Base-by-base conservation (phyloP, 2,329 filamentous ascomycete species). In the Fusarium sp. region DNA sequence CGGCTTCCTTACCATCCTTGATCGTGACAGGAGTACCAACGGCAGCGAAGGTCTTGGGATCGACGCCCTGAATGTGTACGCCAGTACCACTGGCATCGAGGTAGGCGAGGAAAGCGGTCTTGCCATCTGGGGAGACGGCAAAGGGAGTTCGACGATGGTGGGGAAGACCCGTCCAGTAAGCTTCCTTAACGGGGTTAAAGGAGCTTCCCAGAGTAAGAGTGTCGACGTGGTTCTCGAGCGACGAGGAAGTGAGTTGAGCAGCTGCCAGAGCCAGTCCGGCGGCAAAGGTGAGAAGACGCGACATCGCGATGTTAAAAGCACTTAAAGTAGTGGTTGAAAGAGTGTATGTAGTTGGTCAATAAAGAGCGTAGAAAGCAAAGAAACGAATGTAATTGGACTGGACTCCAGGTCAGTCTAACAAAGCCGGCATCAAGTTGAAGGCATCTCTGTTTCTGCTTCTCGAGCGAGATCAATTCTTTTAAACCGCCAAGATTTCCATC, bases 91-190 rank as follows among this genome's bases (percentile, higher is more conserved):
- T 86, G 27, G 81, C 78, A 72, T 89, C 87, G 18, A 90, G 84
- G 72, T 90, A 90, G 12, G 88, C 88, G 12, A 90, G 75, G 75
- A 87, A 90, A 15, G 86, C 88, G 6, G 83, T 84, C 62, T 85
- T 85, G 64, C 87, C 87, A 75, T 89, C 84, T 4, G 88, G 87
- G 2, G 88, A 89, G 32, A 88, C 81, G n/a, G 87, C 84, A 66
- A 90, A 90, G 8, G 88, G 88, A 15, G 87, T 90, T 54, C 88
- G 84, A 47, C 87, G 85, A 75, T 90, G 88, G 71, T 90, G 88
- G 46, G 87, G 86, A 47, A 85, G 83, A 22, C 82, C 83, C 16
- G 88, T 90, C 87, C 87, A 90, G 82, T 90, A 90, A 11, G 87
- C 84, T 20, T 82, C 82, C 76, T 87, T 86, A 69, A 90, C 81